phyloP scores from a whole-genome alignment of 2,329 filamentous ascomycete species.

The Arthrobotrys entomopaga region DNA sequence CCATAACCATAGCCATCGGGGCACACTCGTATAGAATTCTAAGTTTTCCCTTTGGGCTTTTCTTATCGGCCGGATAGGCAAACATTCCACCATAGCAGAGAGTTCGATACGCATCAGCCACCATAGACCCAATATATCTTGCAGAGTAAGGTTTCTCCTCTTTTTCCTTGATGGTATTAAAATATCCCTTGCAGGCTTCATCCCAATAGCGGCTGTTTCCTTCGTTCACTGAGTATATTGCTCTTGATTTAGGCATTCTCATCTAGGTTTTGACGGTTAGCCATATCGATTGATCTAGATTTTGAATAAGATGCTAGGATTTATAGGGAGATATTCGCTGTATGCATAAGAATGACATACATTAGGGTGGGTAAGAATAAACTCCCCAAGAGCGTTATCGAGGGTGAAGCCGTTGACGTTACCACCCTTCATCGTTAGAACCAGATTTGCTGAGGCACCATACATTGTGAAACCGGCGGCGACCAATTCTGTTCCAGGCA shows the following conservation, averaged over 20 bases:
- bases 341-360: conserved; percentile 40
- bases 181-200: conserved; percentile 84
- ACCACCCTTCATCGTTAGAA: conserved; percentile 94
- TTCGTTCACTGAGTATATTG: conserved; percentile 98
- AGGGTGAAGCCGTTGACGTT: conserved; percentile 97
- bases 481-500: conserved; percentile 88
- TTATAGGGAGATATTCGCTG: too few species aligned
- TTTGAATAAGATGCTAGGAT: neutral
- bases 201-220: conserved; percentile 98
- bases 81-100: conserved; percentile 96
- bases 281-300: neutral
- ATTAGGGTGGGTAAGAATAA: conserved; percentile 95
- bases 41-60: conserved; percentile 98
- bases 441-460: conserved; percentile 92
- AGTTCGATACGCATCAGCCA: conserved; percentile 96
- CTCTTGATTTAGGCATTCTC: conserved; percentile 79
- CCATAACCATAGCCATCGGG: conserved; percentile 98
- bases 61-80: conserved; percentile 96
- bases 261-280: conserved; percentile 66
- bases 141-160: conserved; percentile 90
- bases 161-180: conserved; percentile 82
- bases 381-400: conserved; percentile 95
- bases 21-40: conserved; percentile 98
- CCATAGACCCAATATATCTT: conserved; percentile 97
- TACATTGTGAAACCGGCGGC: conserved; percentile 99